Percentiles rank a stretch among this genome's conserved stretches.
Conservation (phyloP, 805 yeast genomes). For the Peterozyma xylosa region DNA sequence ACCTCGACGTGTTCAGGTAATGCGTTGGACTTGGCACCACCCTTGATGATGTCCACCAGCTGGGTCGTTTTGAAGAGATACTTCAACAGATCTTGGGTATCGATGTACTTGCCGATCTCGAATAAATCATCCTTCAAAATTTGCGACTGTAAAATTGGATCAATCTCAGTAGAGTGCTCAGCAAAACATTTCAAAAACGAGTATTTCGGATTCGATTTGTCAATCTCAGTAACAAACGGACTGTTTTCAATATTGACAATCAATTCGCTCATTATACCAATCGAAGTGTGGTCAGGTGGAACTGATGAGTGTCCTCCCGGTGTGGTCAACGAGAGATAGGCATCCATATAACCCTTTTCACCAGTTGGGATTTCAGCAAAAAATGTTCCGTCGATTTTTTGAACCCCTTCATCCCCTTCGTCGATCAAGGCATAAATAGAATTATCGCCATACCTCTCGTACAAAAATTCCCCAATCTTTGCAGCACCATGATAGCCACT, state of each 20-base stretch:
- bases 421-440: conserved; percentile 59
- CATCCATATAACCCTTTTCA: conserved; percentile 32
- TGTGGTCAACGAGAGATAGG: conserved; percentile 40
- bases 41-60: conserved; percentile 58
- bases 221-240: conserved; percentile 40
- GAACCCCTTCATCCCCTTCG: conserved; percentile 31
- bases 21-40: conserved; percentile 74
- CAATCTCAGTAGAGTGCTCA: conserved; percentile 29
- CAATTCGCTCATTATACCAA: conserved; percentile 64
- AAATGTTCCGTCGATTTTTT: conserved; percentile 27
- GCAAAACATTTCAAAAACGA: conserved; percentile 57
- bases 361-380: conserved; percentile 41
- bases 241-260: conserved; percentile 47
- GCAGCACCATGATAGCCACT: conserved; percentile 59
- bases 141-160: conserved; percentile 2
- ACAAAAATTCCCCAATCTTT: conserved; percentile 36
- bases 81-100: conserved; percentile 11
- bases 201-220: conserved; percentile 52
- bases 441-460: conserved; percentile 50
- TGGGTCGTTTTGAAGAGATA: conserved; percentile 53
- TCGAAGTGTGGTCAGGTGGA: conserved; percentile 66
- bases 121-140: conserved; percentile 25
- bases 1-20: conserved; percentile 57
- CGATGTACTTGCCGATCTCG: conserved; percentile 16
- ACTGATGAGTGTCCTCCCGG: conserved; percentile 56